These are phyloP conservation scores for Gyrodon lividus DNA, from an alignment of 768 basidiomycete genomes.

Conservation along the genomic window DNA sequence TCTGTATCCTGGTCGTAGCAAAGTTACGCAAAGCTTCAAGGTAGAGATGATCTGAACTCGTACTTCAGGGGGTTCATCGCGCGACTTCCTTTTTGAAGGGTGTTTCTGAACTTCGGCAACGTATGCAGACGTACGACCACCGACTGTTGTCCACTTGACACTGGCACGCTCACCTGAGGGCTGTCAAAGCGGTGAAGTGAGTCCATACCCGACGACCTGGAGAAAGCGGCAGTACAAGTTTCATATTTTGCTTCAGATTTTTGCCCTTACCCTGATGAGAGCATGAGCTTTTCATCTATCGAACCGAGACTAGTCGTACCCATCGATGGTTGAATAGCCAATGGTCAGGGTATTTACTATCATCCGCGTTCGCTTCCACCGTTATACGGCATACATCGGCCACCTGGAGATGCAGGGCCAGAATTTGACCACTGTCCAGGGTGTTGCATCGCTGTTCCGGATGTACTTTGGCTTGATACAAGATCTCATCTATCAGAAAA, in stretches of 20 bases:
- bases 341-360: constrained; percentile 59
- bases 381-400: constrained; percentile 56
- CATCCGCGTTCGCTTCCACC: constrained; percentile 70
- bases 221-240: constrained; percentile 38
- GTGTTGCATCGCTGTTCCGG: constrained; percentile 66
- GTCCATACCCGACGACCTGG: not conserved
- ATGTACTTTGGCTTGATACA: constrained; percentile 73
- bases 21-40: not conserved
- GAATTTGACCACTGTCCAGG: constrained; percentile 48
- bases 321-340: constrained; percentile 73
- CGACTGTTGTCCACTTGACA: constrained; percentile 72
- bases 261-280: constrained; percentile 55
- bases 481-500: constrained; percentile 53
- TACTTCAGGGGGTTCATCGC: not conserved
- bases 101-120: constrained; percentile 59
- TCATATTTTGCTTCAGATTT: constrained; percentile 45
- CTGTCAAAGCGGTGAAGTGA: constrained; percentile 35
- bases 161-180: constrained; percentile 69
- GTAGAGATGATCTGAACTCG: not conserved
- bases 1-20: not conserved
- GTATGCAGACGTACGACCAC: constrained; percentile 75
- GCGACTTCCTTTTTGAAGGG: constrained; percentile 7
- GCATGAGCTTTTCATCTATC: constrained; percentile 11
- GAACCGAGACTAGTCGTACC: constrained; percentile 36
- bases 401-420: constrained; percentile 51